A percentile compares a stretch with the other conserved stretches of the same genome.
phyloP scores from a whole-genome alignment of 2,329 filamentous ascomycete species.

The Shiraia sp. region DNA sequence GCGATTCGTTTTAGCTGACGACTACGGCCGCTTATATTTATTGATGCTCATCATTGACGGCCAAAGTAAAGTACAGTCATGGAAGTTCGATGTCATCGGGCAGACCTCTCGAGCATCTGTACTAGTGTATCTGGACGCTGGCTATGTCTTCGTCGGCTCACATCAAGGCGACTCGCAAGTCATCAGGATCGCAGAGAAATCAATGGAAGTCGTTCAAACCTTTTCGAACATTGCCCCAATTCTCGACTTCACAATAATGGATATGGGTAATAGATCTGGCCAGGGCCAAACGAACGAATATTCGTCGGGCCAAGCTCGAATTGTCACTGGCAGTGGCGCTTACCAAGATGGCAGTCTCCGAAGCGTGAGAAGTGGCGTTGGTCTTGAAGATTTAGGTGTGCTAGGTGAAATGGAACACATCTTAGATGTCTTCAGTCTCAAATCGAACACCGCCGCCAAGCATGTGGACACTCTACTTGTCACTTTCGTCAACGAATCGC shows the following conservation, averaged over 20 bases:
- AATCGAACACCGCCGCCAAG: slow-evolving; percentile 53
- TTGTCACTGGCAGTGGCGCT: slow-evolving; percentile 90
- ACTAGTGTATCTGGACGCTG: slow-evolving; percentile 75
- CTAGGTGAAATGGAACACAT: slow-evolving; percentile 78
- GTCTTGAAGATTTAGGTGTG: slow-evolving; percentile 82
- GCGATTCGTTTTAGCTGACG: slow-evolving; percentile 86
- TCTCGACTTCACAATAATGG: slow-evolving; percentile 93
- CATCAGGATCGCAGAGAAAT: slow-evolving; percentile 64
- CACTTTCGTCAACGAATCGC: slow-evolving; percentile 81
- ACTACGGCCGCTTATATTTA: slow-evolving; percentile 85
- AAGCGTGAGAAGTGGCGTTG: slow-evolving; percentile 91
- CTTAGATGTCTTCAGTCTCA: slow-evolving; percentile 72
- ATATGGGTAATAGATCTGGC: slow-evolving; percentile 83
- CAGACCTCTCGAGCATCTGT: slow-evolving; percentile 74
- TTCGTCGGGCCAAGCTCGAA: slow-evolving; percentile 89
- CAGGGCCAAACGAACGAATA: slow-evolving; percentile 85
- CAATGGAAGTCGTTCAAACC: slow-evolving; percentile 71
- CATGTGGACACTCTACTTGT: slow-evolving; percentile 73
- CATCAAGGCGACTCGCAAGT: slow-evolving; percentile 93
- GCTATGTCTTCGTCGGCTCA: slow-evolving; percentile 82
- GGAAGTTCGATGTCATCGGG: slow-evolving; percentile 71
- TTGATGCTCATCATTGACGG: slow-evolving; percentile 73
- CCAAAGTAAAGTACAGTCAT: slow-evolving; percentile 68
- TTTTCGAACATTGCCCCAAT: slow-evolving; percentile 87
- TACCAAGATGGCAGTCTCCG: slow-evolving; percentile 86